Evolutionary conservation across 75 land plant species (phyloP).

Genomic region (Sequoia sempervirens): DNA sequence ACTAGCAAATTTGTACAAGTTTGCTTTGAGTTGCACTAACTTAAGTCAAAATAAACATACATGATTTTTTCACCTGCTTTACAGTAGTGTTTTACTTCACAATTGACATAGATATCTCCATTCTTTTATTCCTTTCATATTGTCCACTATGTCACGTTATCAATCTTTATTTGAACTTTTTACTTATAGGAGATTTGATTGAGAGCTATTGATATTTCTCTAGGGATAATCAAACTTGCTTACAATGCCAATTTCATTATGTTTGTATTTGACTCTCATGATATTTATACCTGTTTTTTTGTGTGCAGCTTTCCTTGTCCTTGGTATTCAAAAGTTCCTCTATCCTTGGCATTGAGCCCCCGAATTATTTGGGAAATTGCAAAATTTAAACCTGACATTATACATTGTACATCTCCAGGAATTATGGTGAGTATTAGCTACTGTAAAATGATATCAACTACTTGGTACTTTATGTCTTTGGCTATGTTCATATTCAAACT

Average conservation of each 20-base stretch:
- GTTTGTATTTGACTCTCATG: not conserved
- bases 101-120: not conserved
- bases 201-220: not conserved
- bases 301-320: conserved; percentile 86
- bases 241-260: not conserved
- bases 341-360: conserved; percentile 94
- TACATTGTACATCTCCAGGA: conserved; percentile 99
- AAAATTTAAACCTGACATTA: conserved; percentile 93
- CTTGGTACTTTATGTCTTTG: not conserved
- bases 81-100: not conserved
- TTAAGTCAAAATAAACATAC: not conserved
- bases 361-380: conserved; percentile 90
- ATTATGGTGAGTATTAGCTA: conserved; percentile 64
- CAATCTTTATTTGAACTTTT: not conserved
- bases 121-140: not conserved
- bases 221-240: not conserved
- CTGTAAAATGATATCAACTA: not conserved
- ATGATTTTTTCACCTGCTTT: not conserved
- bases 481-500: not conserved
- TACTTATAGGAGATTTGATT: too few relatives aligned
- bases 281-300: conserved; percentile 9
- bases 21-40: not conserved
- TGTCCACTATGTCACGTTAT: not conserved
- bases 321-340: conserved; percentile 83
- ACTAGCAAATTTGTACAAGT: not conserved